A percentile compares a stretch with the other conserved stretches of the same genome.
phyloP scores from a whole-genome alignment of 164 flowering plant species.

The Litsea cubeba region DNA sequence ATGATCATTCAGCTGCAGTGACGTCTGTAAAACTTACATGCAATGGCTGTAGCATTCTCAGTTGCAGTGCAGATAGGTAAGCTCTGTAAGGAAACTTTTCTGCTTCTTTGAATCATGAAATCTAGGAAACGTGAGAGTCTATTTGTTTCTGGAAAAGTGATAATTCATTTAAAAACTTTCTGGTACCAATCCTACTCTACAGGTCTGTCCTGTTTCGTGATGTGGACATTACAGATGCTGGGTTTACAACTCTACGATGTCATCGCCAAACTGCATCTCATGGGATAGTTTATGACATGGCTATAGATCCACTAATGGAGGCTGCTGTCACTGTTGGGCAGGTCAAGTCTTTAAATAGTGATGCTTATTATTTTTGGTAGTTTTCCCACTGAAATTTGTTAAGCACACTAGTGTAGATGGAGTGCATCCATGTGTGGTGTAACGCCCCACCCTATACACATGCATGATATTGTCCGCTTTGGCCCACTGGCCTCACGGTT shows the following conservation, averaged over 20 bases:
- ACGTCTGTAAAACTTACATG: slow-evolving; percentile 46
- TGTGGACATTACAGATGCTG: slow-evolving; percentile 28
- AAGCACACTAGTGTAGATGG: neutral
- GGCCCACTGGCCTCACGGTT: no score
- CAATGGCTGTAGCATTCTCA: slow-evolving; percentile 46
- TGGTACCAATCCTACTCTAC: slow-evolving; percentile 9
- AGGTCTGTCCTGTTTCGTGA: slow-evolving; percentile 62
- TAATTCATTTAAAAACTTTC: neutral
- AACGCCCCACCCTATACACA: no score
- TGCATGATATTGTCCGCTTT: no score
- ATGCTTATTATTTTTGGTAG: neutral
- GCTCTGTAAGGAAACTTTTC: slow-evolving; percentile 1
- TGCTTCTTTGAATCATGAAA: neutral
- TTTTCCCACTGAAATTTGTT: neutral
- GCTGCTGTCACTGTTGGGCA: slow-evolving; percentile 65
- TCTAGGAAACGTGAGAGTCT: neutral
- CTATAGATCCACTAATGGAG: slow-evolving; percentile 45
- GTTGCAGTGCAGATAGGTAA: slow-evolving; percentile 74
- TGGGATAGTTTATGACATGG: slow-evolving; percentile 67
- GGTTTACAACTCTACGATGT: slow-evolving; percentile 26
- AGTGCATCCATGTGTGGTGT: neutral
- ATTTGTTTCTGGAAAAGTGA: neutral
- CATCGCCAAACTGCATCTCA: slow-evolving; percentile 42
- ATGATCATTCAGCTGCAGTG: slow-evolving; percentile 68
- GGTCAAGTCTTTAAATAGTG: slow-evolving; percentile 26